phyloP scores from a whole-genome alignment of 2,329 filamentous ascomycete genomes.

The Neofusicoccum umdonicola region DNA sequence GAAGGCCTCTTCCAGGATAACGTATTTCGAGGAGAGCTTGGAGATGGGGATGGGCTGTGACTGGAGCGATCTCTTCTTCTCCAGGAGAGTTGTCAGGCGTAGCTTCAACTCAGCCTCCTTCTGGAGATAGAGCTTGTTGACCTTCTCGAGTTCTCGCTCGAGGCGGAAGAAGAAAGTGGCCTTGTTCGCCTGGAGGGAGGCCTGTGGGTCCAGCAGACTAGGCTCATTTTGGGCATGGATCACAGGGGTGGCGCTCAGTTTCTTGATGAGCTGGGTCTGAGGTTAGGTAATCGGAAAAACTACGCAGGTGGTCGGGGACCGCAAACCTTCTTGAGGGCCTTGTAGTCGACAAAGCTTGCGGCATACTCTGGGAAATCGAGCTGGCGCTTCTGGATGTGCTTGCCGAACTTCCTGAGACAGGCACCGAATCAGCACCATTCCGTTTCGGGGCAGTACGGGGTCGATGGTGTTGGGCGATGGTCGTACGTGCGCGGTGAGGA shows the following conservation, averaged over 20 bases:
- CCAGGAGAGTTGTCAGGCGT: constrained; percentile 83
- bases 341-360: constrained; percentile 98
- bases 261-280: constrained; percentile 82
- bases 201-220: constrained; percentile 68
- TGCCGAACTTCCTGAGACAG: constrained; percentile 90
- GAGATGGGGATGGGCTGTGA: constrained; percentile 73
- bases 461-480: background rate
- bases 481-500: constrained; percentile 8
- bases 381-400: constrained; percentile 98
- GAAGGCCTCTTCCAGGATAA: constrained; percentile 92
- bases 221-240: constrained; percentile 72
- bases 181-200: constrained; percentile 91
- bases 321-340: constrained; percentile 92
- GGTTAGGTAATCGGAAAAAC: constrained; percentile 20
- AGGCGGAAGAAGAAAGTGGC: constrained; percentile 98
- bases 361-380: constrained; percentile 99
- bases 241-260: constrained; percentile 86
- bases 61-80: constrained; percentile 91
- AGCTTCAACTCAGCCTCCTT: constrained; percentile 99
- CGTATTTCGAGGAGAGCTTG: constrained; percentile 87
- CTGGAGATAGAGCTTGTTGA: constrained; percentile 95
- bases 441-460: constrained; percentile 9
- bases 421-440: constrained; percentile 31
- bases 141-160: constrained; percentile 96
- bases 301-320: constrained; percentile 8